These are phyloP conservation scores for Yamadazyma jaroonii DNA, from an alignment of 1,139 yeast species.

Conservation along the genomic window DNA sequence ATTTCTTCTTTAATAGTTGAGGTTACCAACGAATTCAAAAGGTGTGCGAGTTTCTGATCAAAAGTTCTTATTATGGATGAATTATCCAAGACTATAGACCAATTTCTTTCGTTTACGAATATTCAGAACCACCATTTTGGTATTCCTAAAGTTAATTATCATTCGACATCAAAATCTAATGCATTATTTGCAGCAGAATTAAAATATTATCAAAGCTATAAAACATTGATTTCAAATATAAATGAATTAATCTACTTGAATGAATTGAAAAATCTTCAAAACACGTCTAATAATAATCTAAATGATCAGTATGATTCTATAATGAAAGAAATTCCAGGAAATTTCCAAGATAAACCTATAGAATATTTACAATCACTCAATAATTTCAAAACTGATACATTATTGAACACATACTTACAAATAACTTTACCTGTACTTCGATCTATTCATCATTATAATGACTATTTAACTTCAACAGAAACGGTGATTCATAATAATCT, in stretches of 20 bases:
- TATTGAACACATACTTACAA: slow-evolving; percentile 25
- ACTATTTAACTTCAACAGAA: slow-evolving; percentile 30
- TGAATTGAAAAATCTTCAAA: slow-evolving; percentile 18
- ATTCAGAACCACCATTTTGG: slow-evolving; percentile 30
- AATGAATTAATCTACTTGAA: slow-evolving; percentile 31
- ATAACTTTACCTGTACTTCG: slow-evolving; percentile 29
- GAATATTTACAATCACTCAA: slow-evolving; percentile 15
- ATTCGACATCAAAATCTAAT: slow-evolving; percentile 2
- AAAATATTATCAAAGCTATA: slow-evolving; percentile 21
- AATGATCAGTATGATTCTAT: slow-evolving; percentile 13
- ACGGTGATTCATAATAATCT: slow-evolving; percentile 24
- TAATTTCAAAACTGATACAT: slow-evolving; percentile 21
- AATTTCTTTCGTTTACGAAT: slow-evolving; percentile 12
- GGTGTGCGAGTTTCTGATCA: not conserved
- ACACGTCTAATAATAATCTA: slow-evolving; percentile 13
- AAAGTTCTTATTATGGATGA: slow-evolving; percentile 5
- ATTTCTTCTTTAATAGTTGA: not conserved
- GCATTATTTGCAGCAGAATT: slow-evolving; percentile 14
- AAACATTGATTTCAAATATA: slow-evolving; percentile 22
- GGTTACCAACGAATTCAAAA: slow-evolving; percentile 7
- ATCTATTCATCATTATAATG: slow-evolving; percentile 29
- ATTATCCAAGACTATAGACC: slow-evolving; percentile 12
- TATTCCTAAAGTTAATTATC: slow-evolving; percentile 17
- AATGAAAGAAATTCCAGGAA: slow-evolving; percentile 8
- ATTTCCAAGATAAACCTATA: not conserved